A percentile compares a stretch with the other conserved stretches of the same genome.
phyloP scores from a whole-genome alignment of 306 rosid species.

The Hippophae rhamnoides region DNA sequence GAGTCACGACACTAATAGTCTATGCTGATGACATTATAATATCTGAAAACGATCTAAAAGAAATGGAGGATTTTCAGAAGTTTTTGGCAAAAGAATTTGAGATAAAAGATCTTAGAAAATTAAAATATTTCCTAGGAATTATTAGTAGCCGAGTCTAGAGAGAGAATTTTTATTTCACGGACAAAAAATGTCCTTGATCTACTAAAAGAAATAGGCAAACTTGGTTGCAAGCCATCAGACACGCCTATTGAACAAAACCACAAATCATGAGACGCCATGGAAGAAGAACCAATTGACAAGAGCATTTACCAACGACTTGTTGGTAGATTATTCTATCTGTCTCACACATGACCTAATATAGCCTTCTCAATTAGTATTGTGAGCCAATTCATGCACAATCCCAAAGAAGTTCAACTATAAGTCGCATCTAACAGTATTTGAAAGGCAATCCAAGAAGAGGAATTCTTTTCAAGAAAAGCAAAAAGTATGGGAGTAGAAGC shows the following conservation, averaged over 20 bases:
- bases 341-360: not conserved
- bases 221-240: not conserved
- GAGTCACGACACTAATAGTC: not conserved
- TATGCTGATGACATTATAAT: not conserved
- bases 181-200: not conserved
- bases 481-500: not conserved
- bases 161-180: not conserved
- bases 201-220: not conserved
- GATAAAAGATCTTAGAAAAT: not conserved
- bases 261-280: not conserved
- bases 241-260: not conserved
- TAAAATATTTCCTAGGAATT: not conserved
- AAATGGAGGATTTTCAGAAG: not conserved
- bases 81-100: not conserved
- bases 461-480: too few species aligned
- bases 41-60: not conserved
- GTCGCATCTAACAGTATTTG: not conserved
- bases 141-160: not conserved
- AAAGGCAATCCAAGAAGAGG: not conserved
- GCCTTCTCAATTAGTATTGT: not conserved
- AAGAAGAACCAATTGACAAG: not conserved
- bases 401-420: not conserved
- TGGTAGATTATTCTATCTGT: not conserved
- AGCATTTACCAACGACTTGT: not conserved
- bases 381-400: not conserved